These are phyloP conservation scores for Irpex rosettiformis DNA, from an alignment of 1,284 basidiomycete genomes.

Conservation along the genomic window DNA sequence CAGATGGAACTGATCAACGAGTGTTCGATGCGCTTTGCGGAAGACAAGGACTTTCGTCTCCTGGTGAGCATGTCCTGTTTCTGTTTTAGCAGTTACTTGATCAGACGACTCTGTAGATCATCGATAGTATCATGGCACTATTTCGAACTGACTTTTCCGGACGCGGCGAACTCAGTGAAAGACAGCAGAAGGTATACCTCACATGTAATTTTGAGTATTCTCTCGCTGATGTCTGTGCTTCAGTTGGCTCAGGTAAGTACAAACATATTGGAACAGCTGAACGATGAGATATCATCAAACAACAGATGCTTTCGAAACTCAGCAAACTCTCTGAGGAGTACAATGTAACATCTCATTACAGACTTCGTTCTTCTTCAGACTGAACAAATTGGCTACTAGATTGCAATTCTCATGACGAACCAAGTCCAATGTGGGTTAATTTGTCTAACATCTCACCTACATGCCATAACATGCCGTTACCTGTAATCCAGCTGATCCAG, in stretches of 20 bases:
- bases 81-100: too few relatives aligned
- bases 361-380: slow-evolving; percentile 1
- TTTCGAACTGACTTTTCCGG: slow-evolving; percentile 93
- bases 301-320: slow-evolving; percentile 84
- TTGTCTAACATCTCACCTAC: background rate
- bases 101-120: slow-evolving; percentile 50
- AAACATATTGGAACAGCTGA: background rate
- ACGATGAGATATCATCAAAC: too few relatives aligned
- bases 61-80: slow-evolving; percentile 34
- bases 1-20: slow-evolving; percentile 88
- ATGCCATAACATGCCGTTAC: background rate
- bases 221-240: background rate
- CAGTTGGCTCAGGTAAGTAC: slow-evolving; percentile 62
- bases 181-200: slow-evolving; percentile 77
- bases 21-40: slow-evolving; percentile 77
- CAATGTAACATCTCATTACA: slow-evolving; percentile 47
- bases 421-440: slow-evolving; percentile 76
- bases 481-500: slow-evolving; percentile 72
- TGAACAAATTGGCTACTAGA: slow-evolving; percentile 37
- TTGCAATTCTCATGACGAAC: slow-evolving; percentile 86
- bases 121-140: slow-evolving; percentile 94
- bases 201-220: background rate
- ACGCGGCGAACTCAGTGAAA: slow-evolving; percentile 87
- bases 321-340: slow-evolving; percentile 91
- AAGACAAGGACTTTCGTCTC: slow-evolving; percentile 77